Conservation (phyloP, 2,329 filamentous ascomycete species). For the Hypoxylon sp. region DNA sequence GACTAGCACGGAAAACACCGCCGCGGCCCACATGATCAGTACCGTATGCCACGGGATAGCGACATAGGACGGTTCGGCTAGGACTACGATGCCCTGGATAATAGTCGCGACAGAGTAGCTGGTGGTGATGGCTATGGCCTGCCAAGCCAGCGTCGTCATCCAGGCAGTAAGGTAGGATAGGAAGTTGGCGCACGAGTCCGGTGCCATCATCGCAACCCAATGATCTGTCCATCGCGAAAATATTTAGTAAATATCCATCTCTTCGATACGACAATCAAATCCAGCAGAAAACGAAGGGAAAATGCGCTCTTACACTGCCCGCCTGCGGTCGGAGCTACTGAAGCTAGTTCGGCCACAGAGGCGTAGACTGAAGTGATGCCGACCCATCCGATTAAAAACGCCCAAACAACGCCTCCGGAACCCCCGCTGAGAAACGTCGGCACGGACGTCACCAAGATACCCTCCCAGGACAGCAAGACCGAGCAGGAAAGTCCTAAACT, state of each 20-base stretch:
- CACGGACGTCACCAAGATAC: constrained; percentile 58
- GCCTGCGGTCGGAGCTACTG: constrained; percentile 46
- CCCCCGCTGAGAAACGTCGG: constrained; percentile 65
- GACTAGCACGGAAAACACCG: constrained; percentile 39
- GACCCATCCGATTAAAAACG: constrained; percentile 64
- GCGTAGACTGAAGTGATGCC: constrained; percentile 61
- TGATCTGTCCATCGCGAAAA: constrained; percentile 31
- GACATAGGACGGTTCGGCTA: constrained; percentile 41
- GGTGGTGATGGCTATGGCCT: constrained; percentile 41
- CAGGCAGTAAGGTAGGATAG: constrained; percentile 48
- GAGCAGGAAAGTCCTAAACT: constrained; percentile 45
- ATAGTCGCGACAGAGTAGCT: constrained; percentile 44
- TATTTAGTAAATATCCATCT: constrained; percentile 8
- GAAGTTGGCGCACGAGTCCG: constrained; percentile 40
- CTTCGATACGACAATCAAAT: constrained; percentile 1
- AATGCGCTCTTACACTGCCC: constrained; percentile 40
- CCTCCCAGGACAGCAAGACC: constrained; percentile 62
- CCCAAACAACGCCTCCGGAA: constrained; percentile 67
- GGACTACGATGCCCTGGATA: constrained; percentile 47
- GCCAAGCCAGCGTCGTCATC: constrained; percentile 48
- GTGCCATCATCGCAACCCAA: constrained; percentile 51
- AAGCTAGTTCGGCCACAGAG: constrained; percentile 41
- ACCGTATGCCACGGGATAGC: constrained; percentile 47
- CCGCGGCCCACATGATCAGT: constrained; percentile 46
- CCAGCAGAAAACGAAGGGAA: background rate